A percentile compares a stretch with the other conserved stretches of the same genome.
phyloP scores from a whole-genome alignment of 352 stramenopile species.

The Phytopythium cucurbitacearum region DNA sequence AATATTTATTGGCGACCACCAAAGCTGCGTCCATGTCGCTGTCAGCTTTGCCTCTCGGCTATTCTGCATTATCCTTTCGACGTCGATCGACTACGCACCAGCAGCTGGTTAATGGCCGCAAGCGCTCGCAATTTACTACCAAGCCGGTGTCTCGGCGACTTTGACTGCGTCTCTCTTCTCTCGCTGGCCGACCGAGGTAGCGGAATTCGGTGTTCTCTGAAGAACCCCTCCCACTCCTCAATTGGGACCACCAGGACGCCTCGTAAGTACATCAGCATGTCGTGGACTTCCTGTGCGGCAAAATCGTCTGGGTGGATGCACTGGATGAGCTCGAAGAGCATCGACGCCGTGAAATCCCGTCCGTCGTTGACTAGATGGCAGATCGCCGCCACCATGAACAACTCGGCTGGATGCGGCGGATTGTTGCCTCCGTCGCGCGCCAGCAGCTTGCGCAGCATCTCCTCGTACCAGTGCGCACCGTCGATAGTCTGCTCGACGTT shows the following conservation, averaged over 20 bases:
- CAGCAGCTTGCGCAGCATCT: constrained; percentile 44
- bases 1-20: too few species aligned
- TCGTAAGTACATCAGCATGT: constrained; percentile 46
- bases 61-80: background rate
- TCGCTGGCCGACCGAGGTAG: constrained; percentile 9
- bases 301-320: constrained; percentile 48
- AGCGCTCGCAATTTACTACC: constrained; percentile 23
- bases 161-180: background rate
- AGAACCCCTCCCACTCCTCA: constrained; percentile 45
- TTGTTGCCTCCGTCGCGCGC: constrained; percentile 18
- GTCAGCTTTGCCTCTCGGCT: too few species aligned
- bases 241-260: constrained; percentile 23
- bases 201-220: constrained; percentile 24
- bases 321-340: constrained; percentile 44
- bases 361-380: constrained; percentile 35
- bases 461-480: constrained; percentile 42
- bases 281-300: constrained; percentile 30
- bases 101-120: constrained; percentile 25
- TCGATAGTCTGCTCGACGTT: constrained; percentile 21
- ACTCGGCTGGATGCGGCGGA: constrained; percentile 37
- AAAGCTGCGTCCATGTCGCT: too few species aligned
- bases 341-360: constrained; percentile 27
- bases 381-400: constrained; percentile 52
- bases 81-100: constrained; percentile 1
- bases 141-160: constrained; percentile 17